A percentile compares a stretch with the other conserved stretches of the same genome.
These are phyloP conservation scores for Fusarium sp. DNA, from an alignment of 2,329 filamentous ascomycete genomes.

Conservation along the genomic window DNA sequence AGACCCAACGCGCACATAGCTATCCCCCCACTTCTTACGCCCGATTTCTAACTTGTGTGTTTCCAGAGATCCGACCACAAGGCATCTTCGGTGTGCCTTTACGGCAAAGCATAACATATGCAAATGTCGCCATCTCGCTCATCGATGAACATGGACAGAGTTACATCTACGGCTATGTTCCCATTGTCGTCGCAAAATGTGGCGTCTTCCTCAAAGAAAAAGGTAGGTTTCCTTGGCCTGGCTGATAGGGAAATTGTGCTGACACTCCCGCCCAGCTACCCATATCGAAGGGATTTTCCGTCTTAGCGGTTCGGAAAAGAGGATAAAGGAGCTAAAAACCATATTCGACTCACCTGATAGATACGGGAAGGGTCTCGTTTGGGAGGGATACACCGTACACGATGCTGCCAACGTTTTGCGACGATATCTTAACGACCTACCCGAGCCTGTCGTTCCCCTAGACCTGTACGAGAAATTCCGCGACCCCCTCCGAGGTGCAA, in stretches of 20 bases:
- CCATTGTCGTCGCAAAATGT: constrained; percentile 98
- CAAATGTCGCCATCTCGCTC: constrained; percentile 96
- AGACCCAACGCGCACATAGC: constrained; percentile 1
- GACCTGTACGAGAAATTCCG: constrained; percentile 94
- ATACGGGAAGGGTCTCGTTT: constrained; percentile 96
- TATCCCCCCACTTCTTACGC: not conserved
- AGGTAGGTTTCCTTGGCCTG: constrained; percentile 67
- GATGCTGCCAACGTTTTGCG: constrained; percentile 97
- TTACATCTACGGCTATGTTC: constrained; percentile 98
- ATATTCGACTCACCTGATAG: constrained; percentile 94
- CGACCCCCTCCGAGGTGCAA: constrained; percentile 78
- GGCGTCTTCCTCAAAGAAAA: constrained; percentile 98
- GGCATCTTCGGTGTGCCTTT: constrained; percentile 96
- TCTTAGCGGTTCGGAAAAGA: constrained; percentile 93
- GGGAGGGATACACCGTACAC: constrained; percentile 97
- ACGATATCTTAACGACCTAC: constrained; percentile 94
- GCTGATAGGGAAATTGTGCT: constrained; percentile 20
- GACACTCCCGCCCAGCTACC: constrained; percentile 71
- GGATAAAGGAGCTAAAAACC: constrained; percentile 94
- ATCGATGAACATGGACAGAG: constrained; percentile 92
- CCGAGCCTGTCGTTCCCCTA: constrained; percentile 94
- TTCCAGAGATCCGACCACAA: constrained; percentile 62
- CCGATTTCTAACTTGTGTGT: constrained; percentile 35
- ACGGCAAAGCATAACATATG: constrained; percentile 94
- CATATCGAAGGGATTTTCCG: constrained; percentile 97